Conservation (phyloP, 352 stramenopile species). For the Peronosclerospora sorghi region DNA sequence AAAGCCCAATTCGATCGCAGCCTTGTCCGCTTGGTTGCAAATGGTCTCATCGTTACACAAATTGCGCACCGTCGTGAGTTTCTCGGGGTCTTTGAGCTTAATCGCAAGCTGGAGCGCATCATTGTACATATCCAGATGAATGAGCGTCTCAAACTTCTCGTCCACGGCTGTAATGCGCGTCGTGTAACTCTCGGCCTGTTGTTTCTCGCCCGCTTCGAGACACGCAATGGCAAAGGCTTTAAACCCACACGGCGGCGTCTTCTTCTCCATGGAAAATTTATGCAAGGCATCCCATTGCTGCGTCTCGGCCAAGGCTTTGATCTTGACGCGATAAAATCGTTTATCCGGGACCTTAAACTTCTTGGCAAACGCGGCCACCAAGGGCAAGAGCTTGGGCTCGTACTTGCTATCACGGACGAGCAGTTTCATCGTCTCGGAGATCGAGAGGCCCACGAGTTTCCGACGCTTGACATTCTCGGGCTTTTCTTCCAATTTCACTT, state of each 20-base stretch:
- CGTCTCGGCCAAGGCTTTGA: slow-evolving; percentile 75
- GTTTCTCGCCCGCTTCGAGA: slow-evolving; percentile 63
- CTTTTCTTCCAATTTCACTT: slow-evolving; percentile 76
- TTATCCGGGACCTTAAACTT: slow-evolving; percentile 89
- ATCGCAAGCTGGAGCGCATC: slow-evolving; percentile 75
- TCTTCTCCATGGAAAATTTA: slow-evolving; percentile 82
- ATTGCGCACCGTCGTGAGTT: slow-evolving; percentile 78
- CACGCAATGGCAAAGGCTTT: slow-evolving; percentile 78
- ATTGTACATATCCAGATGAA: slow-evolving; percentile 76
- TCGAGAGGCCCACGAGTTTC: slow-evolving; percentile 69
- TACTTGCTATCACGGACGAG: slow-evolving; percentile 73
- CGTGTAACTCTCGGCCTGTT: slow-evolving; percentile 75
- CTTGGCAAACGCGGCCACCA: slow-evolving; percentile 64
- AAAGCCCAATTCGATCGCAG: slow-evolving; percentile 70
- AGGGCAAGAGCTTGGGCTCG: slow-evolving; percentile 60
- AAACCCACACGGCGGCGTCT: slow-evolving; percentile 74
- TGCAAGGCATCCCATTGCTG: slow-evolving; percentile 82
- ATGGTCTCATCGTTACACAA: slow-evolving; percentile 63
- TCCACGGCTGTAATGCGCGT: slow-evolving; percentile 69
- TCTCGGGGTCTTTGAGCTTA: slow-evolving; percentile 79
- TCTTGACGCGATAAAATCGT: slow-evolving; percentile 86
- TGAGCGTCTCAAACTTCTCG: slow-evolving; percentile 83
- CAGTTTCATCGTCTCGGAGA: slow-evolving; percentile 81
- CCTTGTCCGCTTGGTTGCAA: slow-evolving; percentile 68
- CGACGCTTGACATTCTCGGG: slow-evolving; percentile 70